Evolutionary conservation across 495 filamentous ascomycete species (phyloP), one percentile per base, ranked within the genome.

Genomic region (Xylaria curta): DNA sequence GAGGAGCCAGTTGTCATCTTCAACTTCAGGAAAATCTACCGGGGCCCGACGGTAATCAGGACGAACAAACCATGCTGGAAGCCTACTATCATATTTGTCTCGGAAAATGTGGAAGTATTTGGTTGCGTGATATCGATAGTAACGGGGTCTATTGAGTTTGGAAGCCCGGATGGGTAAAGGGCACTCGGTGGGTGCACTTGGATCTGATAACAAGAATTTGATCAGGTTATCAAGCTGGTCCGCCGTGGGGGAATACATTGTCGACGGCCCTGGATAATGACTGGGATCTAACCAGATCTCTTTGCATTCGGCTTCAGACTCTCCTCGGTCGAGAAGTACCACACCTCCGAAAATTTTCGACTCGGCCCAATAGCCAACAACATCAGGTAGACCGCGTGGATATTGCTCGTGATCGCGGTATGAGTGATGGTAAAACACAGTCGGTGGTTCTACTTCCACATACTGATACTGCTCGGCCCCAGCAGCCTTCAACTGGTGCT

Each of bases 311-410:
- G 46, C 56, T 72, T 70, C 65, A 65, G 69, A 46, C 80, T 49
- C 46, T 49, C 46, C 46, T 49, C 46, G 70, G 65, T 82, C 79
- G 60, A 81, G 81, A 15, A 80, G 44, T 1, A 79, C 74, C 19
- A 81, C 79, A n/a, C 81, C 80, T 15, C 81, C 78, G 0, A 82
- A 73, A 42, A 81, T 76, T 5, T 76, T 71, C 6, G 63, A 65
- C 69, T 80, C 81, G 33, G 78, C 80, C 80, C 80, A 81, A 70
- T 81, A 82, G n/a, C 78, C 81, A 24, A 79, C 77, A 13, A 77
- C 59, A 68, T 81, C 79, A 19, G 78, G 75, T 2, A 78, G 72
- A 17, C 72, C 75, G 4, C 76, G 60, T 21, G 80, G 78, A 66
- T 81, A 82, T 31, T 76, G 74, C 38, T 79, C 60, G 36, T 69